phyloP scores from a whole-genome alignment of 2,329 filamentous ascomycete species.

The Diaporthe batatas region DNA sequence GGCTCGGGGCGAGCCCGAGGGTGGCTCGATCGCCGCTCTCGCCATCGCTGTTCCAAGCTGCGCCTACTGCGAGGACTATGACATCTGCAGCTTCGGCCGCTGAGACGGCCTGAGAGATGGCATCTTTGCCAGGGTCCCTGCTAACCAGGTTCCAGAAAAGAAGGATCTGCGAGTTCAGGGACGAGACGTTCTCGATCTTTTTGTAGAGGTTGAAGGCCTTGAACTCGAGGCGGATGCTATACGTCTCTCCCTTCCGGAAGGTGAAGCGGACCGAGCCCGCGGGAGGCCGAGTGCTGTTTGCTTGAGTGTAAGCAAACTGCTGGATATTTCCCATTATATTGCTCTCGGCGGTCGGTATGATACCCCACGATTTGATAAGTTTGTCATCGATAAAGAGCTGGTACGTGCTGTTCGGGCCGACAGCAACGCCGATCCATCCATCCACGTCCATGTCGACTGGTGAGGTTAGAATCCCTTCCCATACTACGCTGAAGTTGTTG shows the following conservation, averaged over 20 bases:
- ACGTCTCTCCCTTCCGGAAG: slow-evolving; percentile 51
- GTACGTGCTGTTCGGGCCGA: slow-evolving; percentile 56
- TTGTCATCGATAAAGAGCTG: slow-evolving; percentile 54
- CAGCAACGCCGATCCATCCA: slow-evolving; percentile 58
- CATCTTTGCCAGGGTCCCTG: slow-evolving; percentile 46
- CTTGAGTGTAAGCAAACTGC: slow-evolving; percentile 52
- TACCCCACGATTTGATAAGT: slow-evolving; percentile 48
- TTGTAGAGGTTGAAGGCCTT: slow-evolving; percentile 57
- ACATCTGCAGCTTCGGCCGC: slow-evolving; percentile 54
- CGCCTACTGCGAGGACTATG: slow-evolving; percentile 56
- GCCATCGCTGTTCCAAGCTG: slow-evolving; percentile 60
- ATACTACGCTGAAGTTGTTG: slow-evolving; percentile 60
- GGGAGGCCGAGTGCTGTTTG: slow-evolving; percentile 54
- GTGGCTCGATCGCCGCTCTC: slow-evolving; percentile 57
- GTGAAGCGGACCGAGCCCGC: slow-evolving; percentile 54
- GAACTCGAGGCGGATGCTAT: slow-evolving; percentile 57
- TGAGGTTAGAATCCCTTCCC: slow-evolving; percentile 56
- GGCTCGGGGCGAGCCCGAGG: slow-evolving; percentile 53
- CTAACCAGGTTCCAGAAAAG: slow-evolving; percentile 62
- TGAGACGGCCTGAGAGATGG: slow-evolving; percentile 51
- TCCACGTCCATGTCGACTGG: slow-evolving; percentile 54
- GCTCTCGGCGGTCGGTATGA: slow-evolving; percentile 45
- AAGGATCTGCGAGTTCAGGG: slow-evolving; percentile 57
- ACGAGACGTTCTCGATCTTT: slow-evolving; percentile 55
- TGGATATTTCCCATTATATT: slow-evolving; percentile 58